A percentile compares a stretch with the other conserved stretches of the same genome.
Evolutionary conservation across 768 basidiomycete genomes (phyloP).

Genomic region (Steccherinum ochraceum): DNA sequence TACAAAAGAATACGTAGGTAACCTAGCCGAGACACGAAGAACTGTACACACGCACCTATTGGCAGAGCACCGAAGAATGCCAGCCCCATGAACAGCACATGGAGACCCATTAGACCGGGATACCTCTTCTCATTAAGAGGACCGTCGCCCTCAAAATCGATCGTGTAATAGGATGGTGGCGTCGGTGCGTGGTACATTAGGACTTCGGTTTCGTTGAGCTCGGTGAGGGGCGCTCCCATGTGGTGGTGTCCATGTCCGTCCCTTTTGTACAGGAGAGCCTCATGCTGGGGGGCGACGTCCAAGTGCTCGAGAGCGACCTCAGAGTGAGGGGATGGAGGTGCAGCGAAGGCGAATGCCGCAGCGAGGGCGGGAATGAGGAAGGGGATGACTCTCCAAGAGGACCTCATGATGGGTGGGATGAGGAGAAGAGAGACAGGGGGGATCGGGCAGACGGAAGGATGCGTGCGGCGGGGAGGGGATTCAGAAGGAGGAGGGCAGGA

Average conservation of each 20-base stretch:
- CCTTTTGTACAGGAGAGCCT: slow-evolving; percentile 12
- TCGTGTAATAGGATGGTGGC: slow-evolving; percentile 77
- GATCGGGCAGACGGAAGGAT: slow-evolving; percentile 10
- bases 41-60: slow-evolving; percentile 44
- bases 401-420: slow-evolving; percentile 20
- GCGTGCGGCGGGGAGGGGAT: slow-evolving; percentile 6
- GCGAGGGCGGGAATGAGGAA: slow-evolving; percentile 20
- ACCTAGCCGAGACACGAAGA: neutral
- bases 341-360: slow-evolving; percentile 13
- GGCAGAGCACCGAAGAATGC: slow-evolving; percentile 86
- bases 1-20: slow-evolving; percentile 5
- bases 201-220: slow-evolving; percentile 76
- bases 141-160: slow-evolving; percentile 60
- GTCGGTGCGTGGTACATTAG: slow-evolving; percentile 58
- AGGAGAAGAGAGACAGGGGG: slow-evolving; percentile 17
- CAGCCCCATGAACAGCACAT: slow-evolving; percentile 65
- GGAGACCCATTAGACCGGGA: slow-evolving; percentile 67
- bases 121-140: slow-evolving; percentile 36
- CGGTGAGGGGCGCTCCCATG: slow-evolving; percentile 43
- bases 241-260: slow-evolving; percentile 36
- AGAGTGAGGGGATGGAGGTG: slow-evolving; percentile 6
- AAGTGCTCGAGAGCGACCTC: neutral
- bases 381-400: slow-evolving; percentile 17
- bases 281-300: slow-evolving; percentile 1
- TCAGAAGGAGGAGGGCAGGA: neutral